Evolutionary conservation across 2,329 filamentous ascomycete genomes (phyloP), one percentile per base, ranked within the genome.

Genomic region (Plectosphaerella plurivora): DNA sequence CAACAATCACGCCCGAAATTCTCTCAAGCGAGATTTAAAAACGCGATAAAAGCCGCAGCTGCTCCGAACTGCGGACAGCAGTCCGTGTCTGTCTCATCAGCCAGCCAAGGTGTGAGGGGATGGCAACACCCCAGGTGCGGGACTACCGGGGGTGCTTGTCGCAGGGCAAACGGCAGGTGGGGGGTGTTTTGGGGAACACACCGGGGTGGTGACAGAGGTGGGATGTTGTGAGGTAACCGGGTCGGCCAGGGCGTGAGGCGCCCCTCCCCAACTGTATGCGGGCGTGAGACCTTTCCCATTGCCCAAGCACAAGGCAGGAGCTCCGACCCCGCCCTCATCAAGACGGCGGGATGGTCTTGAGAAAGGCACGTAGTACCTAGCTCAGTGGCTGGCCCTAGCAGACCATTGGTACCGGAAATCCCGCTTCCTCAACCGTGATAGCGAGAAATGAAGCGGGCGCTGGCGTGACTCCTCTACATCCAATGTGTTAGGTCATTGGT

Each of bases 41-140:
- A 41, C 47, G 9, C 12, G 47, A 41, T 41, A 49, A 49, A 49
- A 49, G 47, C 47, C 47, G 47, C 47, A 49, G 18, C 18, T 36
- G 35, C 35, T 49, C 47, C 47, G 47, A 49, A 20, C 25, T 14
- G 39, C 47, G 47, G 41, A 44, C 41, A 44, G 41, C 41, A 44
- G 41, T 44, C 41, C 41, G 41, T 44, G 41, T 44, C 37, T 15
- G 12, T 41, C n/a, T 44, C 11, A 41, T 20, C 41, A 18, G 41
- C 41, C 28, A 33, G 41, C 7, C 41, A 7, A 20, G 7, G n/a
- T 20, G n/a, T 44, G 16, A 10, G 18, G 6, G 41, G 16, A 20
- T 16, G 41, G 41, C 5, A 16, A 20, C n/a, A 44, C 16, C 2
- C 41, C 18, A 16, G 16, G 41, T 12, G 41, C 41, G 41, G 7